These are phyloP conservation scores for Ogataea glucozyma DNA, from an alignment of 805 yeast genomes.

Conservation along the genomic window DNA sequence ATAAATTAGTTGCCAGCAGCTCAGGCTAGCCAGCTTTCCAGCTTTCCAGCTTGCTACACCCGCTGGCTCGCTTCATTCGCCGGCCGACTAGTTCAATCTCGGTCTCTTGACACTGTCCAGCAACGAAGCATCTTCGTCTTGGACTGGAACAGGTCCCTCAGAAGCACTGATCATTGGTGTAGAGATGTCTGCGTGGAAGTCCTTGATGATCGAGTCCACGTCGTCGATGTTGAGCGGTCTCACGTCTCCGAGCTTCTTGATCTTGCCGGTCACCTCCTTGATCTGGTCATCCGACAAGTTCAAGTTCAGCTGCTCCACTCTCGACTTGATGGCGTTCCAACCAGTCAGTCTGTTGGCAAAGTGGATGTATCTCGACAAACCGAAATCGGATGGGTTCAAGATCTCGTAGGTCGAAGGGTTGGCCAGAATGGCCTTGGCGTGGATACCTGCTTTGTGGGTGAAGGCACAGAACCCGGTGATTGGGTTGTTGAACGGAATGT, in stretches of 20 bases:
- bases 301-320: constrained; percentile 96
- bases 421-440: constrained; percentile 97
- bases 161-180: constrained; percentile 49
- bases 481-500: constrained; percentile 97
- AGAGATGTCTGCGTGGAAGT: constrained; percentile 76
- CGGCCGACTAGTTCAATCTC: constrained; percentile 25
- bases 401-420: constrained; percentile 99
- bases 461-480: constrained; percentile 99
- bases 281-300: constrained; percentile 87
- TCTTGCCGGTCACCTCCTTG: constrained; percentile 92
- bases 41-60: too few relatives aligned
- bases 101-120: constrained; percentile 37
- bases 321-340: constrained; percentile 97
- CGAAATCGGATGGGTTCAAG: constrained; percentile 91
- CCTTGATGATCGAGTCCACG: constrained; percentile 94
- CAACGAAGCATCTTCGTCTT: constrained; percentile 30
- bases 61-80: too few relatives aligned
- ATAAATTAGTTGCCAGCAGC: too few relatives aligned
- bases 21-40: too few relatives aligned
- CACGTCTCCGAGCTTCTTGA: constrained; percentile 92
- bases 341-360: constrained; percentile 98
- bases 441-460: constrained; percentile 99
- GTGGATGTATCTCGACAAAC: constrained; percentile 93
- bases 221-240: constrained; percentile 94
- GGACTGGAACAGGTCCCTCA: constrained; percentile 32